phyloP scores from a whole-genome alignment of 2,329 filamentous ascomycete genomes.

The Fusarium secorum region DNA sequence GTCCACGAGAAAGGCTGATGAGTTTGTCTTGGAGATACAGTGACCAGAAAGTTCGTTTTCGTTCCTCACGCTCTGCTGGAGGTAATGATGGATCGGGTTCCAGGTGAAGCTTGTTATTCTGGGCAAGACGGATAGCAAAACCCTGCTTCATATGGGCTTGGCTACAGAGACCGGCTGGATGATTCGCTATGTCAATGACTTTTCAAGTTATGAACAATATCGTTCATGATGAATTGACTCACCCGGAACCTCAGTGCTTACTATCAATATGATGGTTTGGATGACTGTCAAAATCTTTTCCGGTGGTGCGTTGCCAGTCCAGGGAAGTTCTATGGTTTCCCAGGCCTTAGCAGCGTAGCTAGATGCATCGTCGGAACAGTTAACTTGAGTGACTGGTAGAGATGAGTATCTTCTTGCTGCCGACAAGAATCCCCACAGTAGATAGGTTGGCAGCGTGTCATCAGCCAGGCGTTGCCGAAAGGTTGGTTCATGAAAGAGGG shows the following conservation, averaged over 20 bases:
- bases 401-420: conserved; percentile 2
- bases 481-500: conserved; percentile 10
- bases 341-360: conserved; percentile 7
- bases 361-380: conserved; percentile 1
- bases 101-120: conserved; percentile 6
- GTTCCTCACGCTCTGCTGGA: background rate
- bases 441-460: background rate
- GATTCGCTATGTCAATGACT: accelerated
- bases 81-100: background rate
- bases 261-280: conserved; percentile 15
- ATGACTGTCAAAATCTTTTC: background rate
- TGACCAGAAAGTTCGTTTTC: conserved; percentile 6
- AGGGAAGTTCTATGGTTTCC: conserved; percentile 14
- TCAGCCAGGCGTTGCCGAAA: background rate
- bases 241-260: conserved; percentile 17
- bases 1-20: conserved; percentile 6
- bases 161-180: background rate
- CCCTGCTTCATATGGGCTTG: conserved; percentile 21
- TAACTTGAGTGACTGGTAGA: background rate
- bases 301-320: background rate
- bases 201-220: background rate
- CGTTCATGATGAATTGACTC: accelerated
- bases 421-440: conserved; percentile 10
- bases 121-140: conserved; percentile 3
- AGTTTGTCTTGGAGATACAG: conserved; percentile 1